Conservation (phyloP, 2,329 filamentous ascomycete species). For the Emericellopsis atlantica region DNA sequence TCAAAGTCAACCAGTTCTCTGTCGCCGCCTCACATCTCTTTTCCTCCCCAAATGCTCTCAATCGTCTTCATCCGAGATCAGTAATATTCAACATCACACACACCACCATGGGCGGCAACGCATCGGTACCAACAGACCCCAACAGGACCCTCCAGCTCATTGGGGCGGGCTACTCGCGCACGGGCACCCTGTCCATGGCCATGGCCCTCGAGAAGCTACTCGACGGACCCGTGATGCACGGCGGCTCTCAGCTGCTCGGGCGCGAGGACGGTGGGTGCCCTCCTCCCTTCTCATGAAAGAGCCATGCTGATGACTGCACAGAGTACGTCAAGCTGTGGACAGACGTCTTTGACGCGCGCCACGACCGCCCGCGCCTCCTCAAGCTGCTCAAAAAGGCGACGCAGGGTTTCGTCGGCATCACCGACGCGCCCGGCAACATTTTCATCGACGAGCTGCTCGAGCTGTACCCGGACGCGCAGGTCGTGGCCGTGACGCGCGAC, state of each 20-base stretch:
- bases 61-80: too few relatives aligned
- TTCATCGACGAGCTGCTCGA: constrained; percentile 31
- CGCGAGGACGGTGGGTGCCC: constrained; percentile 18
- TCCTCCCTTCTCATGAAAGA: not conserved
- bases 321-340: constrained; percentile 13
- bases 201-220: constrained; percentile 32
- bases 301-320: not conserved
- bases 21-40: too few relatives aligned
- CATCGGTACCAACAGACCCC: constrained; percentile 17
- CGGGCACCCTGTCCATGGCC: constrained; percentile 36
- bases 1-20: too few relatives aligned
- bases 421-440: constrained; percentile 27
- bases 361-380: constrained; percentile 13
- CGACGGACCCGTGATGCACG: constrained; percentile 33
- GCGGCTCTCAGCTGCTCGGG: constrained; percentile 24
- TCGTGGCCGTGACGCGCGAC: constrained; percentile 26
- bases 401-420: constrained; percentile 30
- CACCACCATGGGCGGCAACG: constrained; percentile 12
- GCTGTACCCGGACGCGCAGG: constrained; percentile 33
- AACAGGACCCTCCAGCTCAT: constrained; percentile 24
- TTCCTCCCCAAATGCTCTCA: too few relatives aligned
- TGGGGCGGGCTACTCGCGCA: constrained; percentile 28
- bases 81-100: not conserved
- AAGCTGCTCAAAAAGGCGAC: constrained; percentile 19
- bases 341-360: constrained; percentile 9